These are phyloP conservation scores for Tulasnella sp. DNA, from an alignment of 768 basidiomycete species.

Conservation along the genomic window DNA sequence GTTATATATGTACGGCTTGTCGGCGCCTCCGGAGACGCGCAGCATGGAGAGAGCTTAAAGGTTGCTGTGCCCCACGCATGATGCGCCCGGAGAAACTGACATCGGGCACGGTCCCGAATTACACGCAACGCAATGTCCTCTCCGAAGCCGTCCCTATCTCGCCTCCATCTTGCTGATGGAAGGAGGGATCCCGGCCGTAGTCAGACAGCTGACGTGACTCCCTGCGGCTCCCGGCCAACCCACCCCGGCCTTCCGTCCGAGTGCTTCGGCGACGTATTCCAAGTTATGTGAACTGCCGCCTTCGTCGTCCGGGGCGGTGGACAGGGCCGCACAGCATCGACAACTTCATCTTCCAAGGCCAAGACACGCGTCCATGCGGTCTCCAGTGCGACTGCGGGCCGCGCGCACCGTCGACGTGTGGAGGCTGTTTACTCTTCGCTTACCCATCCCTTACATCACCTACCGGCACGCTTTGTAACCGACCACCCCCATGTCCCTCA, in stretches of 20 bases:
- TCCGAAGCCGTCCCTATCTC: neutral
- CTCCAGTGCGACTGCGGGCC: neutral
- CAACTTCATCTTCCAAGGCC: neutral
- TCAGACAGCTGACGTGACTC: too few relatives aligned
- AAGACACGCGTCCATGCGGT: neutral
- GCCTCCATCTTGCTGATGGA: neutral
- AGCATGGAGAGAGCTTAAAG: slow-evolving; percentile 2
- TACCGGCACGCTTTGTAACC: too few relatives aligned
- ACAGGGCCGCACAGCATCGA: neutral
- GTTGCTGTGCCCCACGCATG: neutral
- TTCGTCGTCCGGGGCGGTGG: neutral
- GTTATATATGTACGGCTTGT: neutral
- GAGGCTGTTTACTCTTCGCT: neutral
- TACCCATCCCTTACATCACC: neutral
- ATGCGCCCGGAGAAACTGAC: neutral
- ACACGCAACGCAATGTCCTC: neutral
- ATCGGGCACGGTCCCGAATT: neutral
- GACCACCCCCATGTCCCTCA: too few relatives aligned
- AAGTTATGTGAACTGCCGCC: too few relatives aligned
- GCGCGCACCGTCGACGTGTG: neutral
- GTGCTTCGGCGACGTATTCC: too few relatives aligned
- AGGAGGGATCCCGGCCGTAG: neutral
- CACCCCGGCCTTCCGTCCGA: too few relatives aligned
- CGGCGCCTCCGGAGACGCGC: neutral
- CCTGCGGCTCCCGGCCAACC: too few relatives aligned